phyloP scores from a whole-genome alignment of 78 protist species.

The slime mould (Dictyostelium discoideum) region DNA sequence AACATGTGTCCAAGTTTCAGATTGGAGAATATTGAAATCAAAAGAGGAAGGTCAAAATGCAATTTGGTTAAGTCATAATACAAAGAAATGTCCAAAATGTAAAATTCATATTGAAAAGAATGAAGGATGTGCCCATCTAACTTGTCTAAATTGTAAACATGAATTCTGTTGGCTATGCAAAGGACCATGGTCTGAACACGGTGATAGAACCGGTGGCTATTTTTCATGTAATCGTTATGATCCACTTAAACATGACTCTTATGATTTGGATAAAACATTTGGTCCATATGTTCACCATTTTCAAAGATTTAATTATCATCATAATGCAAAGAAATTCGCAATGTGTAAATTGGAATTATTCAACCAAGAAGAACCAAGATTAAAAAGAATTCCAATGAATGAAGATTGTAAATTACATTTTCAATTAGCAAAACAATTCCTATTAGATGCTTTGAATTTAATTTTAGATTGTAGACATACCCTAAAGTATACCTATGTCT shows the following conservation, averaged over 20 bases:
- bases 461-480: conserved; percentile 57
- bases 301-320: conserved; percentile 50
- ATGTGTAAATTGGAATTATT: not conserved
- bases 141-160: conserved; percentile 42
- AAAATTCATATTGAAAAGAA: conserved; percentile 67
- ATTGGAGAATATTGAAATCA: conserved; percentile 47
- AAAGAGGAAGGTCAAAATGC: conserved; percentile 60
- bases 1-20: conserved; percentile 16
- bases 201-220: conserved; percentile 81
- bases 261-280: conserved; percentile 50
- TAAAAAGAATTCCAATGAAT: not conserved
- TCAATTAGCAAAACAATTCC: not conserved
- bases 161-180: conserved; percentile 85
- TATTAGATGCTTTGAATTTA: conserved; percentile 30
- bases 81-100: conserved; percentile 61
- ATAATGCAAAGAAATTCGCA: conserved; percentile 44
- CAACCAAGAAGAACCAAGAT: not conserved
- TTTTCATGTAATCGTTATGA: conserved; percentile 80
- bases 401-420: not conserved
- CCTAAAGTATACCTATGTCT: conserved; percentile 59
- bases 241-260: conserved; percentile 36
- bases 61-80: conserved; percentile 44
- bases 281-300: conserved; percentile 38
- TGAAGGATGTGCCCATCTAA: conserved; percentile 82
- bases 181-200: conserved; percentile 79